Conservation (phyloP, 2,329 filamentous ascomycete genomes). For the Salinomyces thailandicus region DNA sequence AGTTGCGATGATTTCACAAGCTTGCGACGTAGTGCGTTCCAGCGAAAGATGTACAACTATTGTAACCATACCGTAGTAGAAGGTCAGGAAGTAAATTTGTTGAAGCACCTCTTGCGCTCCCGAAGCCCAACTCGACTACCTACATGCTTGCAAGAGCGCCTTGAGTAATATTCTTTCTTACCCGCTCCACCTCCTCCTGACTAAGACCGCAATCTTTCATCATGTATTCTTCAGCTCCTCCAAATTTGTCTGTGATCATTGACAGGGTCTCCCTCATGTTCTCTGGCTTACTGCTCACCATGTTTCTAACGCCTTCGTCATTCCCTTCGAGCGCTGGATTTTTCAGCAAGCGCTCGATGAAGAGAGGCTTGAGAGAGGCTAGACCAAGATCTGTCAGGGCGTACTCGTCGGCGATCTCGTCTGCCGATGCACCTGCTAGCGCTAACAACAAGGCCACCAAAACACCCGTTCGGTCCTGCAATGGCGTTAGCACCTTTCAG, state of each 20-base stretch:
- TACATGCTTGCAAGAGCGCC: slow-evolving; percentile 6
- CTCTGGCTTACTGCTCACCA: slow-evolving; percentile 36
- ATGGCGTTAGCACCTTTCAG: no score
- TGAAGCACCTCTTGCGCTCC: no score
- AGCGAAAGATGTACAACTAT: no score
- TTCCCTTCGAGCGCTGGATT: slow-evolving; percentile 43
- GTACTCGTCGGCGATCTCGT: slow-evolving; percentile 57
- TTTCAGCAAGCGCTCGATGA: slow-evolving; percentile 43
- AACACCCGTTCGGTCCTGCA: slow-evolving; percentile 64
- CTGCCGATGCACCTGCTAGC: slow-evolving; percentile 51
- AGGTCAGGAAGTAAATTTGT: no score
- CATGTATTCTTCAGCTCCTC: slow-evolving; percentile 55
- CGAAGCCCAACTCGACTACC: no score
- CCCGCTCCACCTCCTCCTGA: slow-evolving; percentile 42
- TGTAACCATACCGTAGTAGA: no score
- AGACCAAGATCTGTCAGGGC: slow-evolving; percentile 55
- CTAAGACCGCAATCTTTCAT: slow-evolving; percentile 47
- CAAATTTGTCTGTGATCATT: slow-evolving; percentile 50
- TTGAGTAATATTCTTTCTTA: slow-evolving; percentile 40
- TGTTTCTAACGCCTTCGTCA: slow-evolving; percentile 32
- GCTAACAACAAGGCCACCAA: slow-evolving; percentile 55
- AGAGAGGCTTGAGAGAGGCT: slow-evolving; percentile 31
- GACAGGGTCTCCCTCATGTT: slow-evolving; percentile 43
- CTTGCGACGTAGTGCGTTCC: no score
- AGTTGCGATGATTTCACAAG: no score